Conservation (phyloP, 257 asterid genomes). For the Vinca minor region DNA sequence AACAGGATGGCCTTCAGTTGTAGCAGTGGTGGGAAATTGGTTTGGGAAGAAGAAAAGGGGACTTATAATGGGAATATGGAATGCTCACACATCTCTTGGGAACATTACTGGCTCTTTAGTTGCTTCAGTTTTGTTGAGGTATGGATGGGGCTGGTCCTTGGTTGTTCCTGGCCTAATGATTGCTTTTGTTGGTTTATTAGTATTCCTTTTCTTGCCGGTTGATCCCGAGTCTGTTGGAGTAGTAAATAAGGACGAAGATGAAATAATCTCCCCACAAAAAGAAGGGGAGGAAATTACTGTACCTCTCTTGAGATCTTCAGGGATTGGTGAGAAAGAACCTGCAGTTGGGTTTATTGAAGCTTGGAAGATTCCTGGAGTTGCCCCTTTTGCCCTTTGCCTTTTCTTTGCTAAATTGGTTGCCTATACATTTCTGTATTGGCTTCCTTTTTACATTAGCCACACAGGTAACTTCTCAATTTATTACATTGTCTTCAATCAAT, state of each 20-base stretch:
- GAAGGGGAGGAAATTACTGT: slow-evolving; percentile 43
- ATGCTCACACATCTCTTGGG: slow-evolving; percentile 92
- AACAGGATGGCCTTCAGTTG: slow-evolving; percentile 99
- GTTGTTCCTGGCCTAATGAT: slow-evolving; percentile 73
- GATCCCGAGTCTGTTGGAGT: slow-evolving; percentile 67
- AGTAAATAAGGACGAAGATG: slow-evolving; percentile 37
- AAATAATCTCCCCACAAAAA: slow-evolving; percentile 32
- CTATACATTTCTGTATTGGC: slow-evolving; percentile 88
- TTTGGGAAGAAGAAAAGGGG: slow-evolving; percentile 93
- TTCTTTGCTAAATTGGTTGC: slow-evolving; percentile 94
- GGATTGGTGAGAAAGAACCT: slow-evolving; percentile 26
- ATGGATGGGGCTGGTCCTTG: slow-evolving; percentile 99
- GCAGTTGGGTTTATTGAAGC: slow-evolving; percentile 87
- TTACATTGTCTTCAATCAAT: not conserved
- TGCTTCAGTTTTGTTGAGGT: slow-evolving; percentile 67
- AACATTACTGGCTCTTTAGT: slow-evolving; percentile 77
- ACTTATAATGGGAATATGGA: slow-evolving; percentile 98
- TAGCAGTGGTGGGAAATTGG: slow-evolving; percentile 97
- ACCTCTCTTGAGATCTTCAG: slow-evolving; percentile 50
- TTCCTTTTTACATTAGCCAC: slow-evolving; percentile 92
- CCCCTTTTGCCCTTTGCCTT: slow-evolving; percentile 80
- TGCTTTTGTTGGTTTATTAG: slow-evolving; percentile 44
- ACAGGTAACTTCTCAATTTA: slow-evolving; percentile 44
- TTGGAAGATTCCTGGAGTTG: slow-evolving; percentile 93
- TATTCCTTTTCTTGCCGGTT: slow-evolving; percentile 66